These are phyloP conservation scores for Phytopythium sindhum DNA, from an alignment of 352 stramenopile species.

Conservation along the genomic window DNA sequence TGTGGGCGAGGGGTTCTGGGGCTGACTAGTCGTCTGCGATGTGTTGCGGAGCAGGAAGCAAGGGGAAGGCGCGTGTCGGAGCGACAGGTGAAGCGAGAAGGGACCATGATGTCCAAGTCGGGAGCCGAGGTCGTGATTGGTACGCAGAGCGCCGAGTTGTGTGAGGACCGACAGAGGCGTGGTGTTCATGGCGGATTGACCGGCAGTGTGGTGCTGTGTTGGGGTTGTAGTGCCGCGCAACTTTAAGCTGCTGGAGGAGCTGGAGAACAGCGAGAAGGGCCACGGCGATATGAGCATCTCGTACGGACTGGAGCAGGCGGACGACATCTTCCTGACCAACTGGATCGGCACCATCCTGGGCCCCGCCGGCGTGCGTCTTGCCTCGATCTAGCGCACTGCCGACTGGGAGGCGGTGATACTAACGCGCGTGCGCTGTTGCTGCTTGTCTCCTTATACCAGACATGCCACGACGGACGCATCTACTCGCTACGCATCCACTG, in stretches of 20 bases:
- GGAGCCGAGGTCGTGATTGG: constrained; percentile 79
- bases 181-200: neutral
- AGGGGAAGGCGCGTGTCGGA: neutral
- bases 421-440: neutral
- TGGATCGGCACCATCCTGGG: constrained; percentile 98
- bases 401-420: neutral
- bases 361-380: constrained; percentile 87
- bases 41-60: constrained; percentile 1
- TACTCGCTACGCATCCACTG: constrained; percentile 95
- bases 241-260: constrained; percentile 93
- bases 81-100: neutral
- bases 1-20: neutral
- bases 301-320: constrained; percentile 93
- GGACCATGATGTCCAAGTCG: constrained; percentile 57
- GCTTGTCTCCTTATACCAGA: constrained; percentile 47
- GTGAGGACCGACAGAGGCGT: no score
- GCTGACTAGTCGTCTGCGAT: neutral
- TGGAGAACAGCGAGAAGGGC: constrained; percentile 91
- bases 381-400: no score
- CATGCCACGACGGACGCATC: constrained; percentile 94
- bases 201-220: neutral
- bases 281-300: constrained; percentile 93
- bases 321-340: constrained; percentile 98
- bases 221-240: constrained; percentile 81
- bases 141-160: constrained; percentile 15